Percentiles rank a stretch among this genome's conserved stretches.
Evolutionary conservation across 2,329 filamentous ascomycete genomes (phyloP).

Genomic region (Coniochaeta hoffmannii): DNA sequence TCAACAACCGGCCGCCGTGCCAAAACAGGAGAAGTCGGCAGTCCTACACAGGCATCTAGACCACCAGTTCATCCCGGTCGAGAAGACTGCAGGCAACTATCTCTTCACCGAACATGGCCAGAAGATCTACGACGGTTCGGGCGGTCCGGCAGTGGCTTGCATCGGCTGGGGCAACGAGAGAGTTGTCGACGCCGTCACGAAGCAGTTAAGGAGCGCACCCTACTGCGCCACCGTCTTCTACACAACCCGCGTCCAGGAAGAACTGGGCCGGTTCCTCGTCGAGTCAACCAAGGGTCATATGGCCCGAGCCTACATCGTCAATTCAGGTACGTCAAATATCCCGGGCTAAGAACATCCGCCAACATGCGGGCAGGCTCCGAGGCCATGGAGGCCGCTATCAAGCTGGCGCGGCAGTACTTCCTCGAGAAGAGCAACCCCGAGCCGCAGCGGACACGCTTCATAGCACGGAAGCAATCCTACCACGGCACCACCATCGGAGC

Average conservation of each 20-base stretch:
- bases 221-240: constrained; percentile 37
- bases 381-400: constrained; percentile 58
- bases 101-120: constrained; percentile 31
- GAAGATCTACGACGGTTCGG: constrained; percentile 34
- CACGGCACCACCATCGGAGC: constrained; percentile 67
- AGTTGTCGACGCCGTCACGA: constrained; percentile 30
- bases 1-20: neutral
- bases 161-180: constrained; percentile 35
- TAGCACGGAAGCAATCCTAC: constrained; percentile 60
- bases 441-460: constrained; percentile 53
- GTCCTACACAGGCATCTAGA: constrained; percentile 30
- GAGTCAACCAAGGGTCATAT: constrained; percentile 28
- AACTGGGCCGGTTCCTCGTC: constrained; percentile 28
- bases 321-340: constrained; percentile 28
- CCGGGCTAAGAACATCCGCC: constrained; percentile 35
- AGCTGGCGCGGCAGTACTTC: constrained; percentile 57
- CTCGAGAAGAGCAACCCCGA: constrained; percentile 48
- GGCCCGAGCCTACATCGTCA: constrained; percentile 29
- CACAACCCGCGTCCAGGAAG: constrained; percentile 29
- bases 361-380: constrained; percentile 44
- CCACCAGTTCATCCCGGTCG: constrained; percentile 23
- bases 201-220: constrained; percentile 30
- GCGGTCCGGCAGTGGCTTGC: constrained; percentile 38
- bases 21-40: constrained; percentile 18
- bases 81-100: constrained; percentile 27